Base-by-base conservation (phyloP, 2,329 filamentous ascomycete genomes). In the Acarospora socialis region DNA sequence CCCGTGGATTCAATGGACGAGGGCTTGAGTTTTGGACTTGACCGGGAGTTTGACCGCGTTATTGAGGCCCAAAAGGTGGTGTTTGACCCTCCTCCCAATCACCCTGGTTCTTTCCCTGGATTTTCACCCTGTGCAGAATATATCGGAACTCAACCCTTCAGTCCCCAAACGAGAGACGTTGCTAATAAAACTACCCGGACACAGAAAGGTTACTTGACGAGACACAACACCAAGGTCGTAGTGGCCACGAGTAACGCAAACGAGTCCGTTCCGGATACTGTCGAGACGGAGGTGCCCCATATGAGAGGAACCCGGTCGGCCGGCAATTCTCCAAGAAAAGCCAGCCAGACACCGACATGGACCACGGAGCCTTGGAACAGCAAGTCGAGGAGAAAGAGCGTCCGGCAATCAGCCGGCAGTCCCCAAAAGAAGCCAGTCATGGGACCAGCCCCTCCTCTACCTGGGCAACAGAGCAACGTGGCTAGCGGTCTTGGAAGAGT, bases 151-250 rank as follows among this genome's bases (percentile, higher is more conserved):
- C 43, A 53, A 43, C 35, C 44, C 30, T 49, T 50, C 24, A 40
- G 46, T 9, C 49, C 46, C 37, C 46, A 45, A 41, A 28, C 46
- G 44, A 46, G 45, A 41, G 38, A 49, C 36, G 57, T 66, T 73
- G 67, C 77, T 82, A 75, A 83, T 68, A 51, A 62, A 48, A 66
- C 55, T 50, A 48, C 60, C 46, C 64, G 57, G 45, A 67, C 66
- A 73, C 80, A 94, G 86, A 86, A 92, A 63, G 90, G 90, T 35
- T 98, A 98, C 51, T 68, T 95, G 27, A 98, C 95, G 87, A 77
- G 90, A 48, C 87, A 98, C 48, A 98, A 95, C 58, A 95, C 87
- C 3, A 95, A 95, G 56, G 71, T 98, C 33, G 83, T 98, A 30
- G 75, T 92, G 30, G 90, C 90, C n/a, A 92, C 77, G 52, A 75